Evolutionary conservation across 345 rosid species (phyloP).

Genomic region (Citrus australasica): DNA sequence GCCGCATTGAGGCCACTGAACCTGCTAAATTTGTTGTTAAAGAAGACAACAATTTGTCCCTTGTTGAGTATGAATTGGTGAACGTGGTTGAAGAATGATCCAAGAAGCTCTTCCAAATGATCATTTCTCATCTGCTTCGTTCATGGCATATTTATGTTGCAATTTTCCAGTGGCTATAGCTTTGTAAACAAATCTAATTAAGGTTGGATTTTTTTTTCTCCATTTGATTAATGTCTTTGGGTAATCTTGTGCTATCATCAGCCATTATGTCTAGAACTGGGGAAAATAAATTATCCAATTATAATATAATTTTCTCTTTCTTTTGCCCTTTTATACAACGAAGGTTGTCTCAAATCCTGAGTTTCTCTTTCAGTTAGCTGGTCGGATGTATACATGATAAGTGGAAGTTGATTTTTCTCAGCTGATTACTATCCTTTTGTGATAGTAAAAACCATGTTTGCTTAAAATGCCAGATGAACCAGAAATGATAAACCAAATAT

Average conservation of each 20-base stretch:
- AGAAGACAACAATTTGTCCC: slow-evolving; percentile 42
- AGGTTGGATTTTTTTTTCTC: neutral
- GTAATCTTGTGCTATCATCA: neutral
- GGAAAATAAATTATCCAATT: neutral
- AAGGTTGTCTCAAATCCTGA: too few species aligned
- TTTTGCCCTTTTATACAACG: neutral
- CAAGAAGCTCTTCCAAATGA: neutral
- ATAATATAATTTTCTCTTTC: neutral
- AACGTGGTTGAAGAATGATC: slow-evolving; percentile 42
- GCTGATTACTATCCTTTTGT: neutral
- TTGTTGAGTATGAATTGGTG: slow-evolving; percentile 55
- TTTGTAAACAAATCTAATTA: slow-evolving; percentile 9
- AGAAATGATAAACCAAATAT: too few species aligned
- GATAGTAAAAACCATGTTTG: too few species aligned
- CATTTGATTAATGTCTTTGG: neutral
- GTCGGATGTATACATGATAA: too few species aligned
- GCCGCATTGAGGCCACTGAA: slow-evolving; percentile 39
- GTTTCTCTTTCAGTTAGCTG: too few species aligned
- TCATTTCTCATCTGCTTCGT: neutral
- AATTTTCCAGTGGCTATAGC: neutral
- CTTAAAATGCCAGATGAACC: too few species aligned
- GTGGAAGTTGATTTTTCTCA: too few species aligned
- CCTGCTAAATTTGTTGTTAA: slow-evolving; percentile 35
- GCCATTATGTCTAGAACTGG: neutral
- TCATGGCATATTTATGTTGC: slow-evolving; percentile 7